phyloP scores from a whole-genome alignment of 2,329 filamentous ascomycete genomes.

The Aureobasidium sp. region DNA sequence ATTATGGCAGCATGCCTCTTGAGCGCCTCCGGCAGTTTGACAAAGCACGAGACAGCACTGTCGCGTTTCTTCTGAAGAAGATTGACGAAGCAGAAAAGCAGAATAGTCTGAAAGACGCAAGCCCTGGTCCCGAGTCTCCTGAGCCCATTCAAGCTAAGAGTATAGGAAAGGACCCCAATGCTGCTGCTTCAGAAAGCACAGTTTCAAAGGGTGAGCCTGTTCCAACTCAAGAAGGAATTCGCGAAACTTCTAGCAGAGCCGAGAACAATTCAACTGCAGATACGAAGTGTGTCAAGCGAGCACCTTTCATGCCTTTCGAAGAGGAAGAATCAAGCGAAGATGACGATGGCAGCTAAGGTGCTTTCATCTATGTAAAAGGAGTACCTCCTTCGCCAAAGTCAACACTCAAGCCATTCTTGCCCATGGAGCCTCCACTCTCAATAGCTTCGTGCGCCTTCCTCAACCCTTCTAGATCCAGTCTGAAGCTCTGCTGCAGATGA shows the following conservation, averaged over 20 bases:
- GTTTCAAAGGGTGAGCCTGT: not conserved
- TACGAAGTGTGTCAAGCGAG: not conserved
- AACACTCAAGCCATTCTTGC: slow-evolving; percentile 32
- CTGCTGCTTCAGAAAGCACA: not conserved
- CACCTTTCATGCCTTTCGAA: not conserved
- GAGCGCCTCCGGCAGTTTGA: slow-evolving; percentile 37
- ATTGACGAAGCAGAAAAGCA: slow-evolving; percentile 45
- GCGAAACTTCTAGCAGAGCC: not conserved
- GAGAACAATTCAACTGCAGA: not conserved
- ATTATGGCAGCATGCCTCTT: slow-evolving; percentile 38
- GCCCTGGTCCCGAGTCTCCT: not conserved
- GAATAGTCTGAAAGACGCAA: not conserved
- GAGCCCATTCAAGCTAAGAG: not conserved
- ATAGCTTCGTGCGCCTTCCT: slow-evolving; percentile 35
- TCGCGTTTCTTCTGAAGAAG: slow-evolving; percentile 45
- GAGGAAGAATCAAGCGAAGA: slow-evolving; percentile 6
- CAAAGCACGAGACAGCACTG: slow-evolving; percentile 47
- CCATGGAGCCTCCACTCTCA: slow-evolving; percentile 32
- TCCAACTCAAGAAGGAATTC: not conserved
- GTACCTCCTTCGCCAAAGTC: slow-evolving; percentile 19
- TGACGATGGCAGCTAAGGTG: not conserved
- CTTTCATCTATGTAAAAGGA: slow-evolving; percentile 5
- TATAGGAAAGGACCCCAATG: not conserved
- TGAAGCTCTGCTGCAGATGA: slow-evolving; percentile 32
- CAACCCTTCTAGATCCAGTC: slow-evolving; percentile 32